phyloP scores from a whole-genome alignment of 495 filamentous ascomycete species.

The Bacidia rubella region DNA sequence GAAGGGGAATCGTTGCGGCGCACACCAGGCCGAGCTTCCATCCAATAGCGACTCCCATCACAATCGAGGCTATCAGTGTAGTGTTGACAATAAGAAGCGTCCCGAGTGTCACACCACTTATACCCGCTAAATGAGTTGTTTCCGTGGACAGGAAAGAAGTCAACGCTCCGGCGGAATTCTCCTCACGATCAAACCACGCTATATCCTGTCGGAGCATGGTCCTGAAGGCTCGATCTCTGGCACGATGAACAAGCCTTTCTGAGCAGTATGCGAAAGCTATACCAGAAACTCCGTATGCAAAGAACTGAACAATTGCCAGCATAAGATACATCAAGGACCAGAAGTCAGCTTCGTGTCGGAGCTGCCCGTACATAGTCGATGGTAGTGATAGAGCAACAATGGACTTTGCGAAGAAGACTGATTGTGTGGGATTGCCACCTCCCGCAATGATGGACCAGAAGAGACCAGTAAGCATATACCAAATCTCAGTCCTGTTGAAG shows the following conservation, averaged over 20 bases:
- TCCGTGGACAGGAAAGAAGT: slow-evolving; percentile 77
- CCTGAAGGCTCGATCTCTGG: slow-evolving; percentile 67
- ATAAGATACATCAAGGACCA: slow-evolving; percentile 93
- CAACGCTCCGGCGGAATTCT: slow-evolving; percentile 73
- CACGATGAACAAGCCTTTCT: slow-evolving; percentile 67
- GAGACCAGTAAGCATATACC: slow-evolving; percentile 62
- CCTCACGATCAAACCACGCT: slow-evolving; percentile 70
- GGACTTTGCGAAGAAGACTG: slow-evolving; percentile 82
- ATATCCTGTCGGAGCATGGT: slow-evolving; percentile 89
- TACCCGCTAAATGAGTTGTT: slow-evolving; percentile 69
- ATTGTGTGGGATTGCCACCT: slow-evolving; percentile 71
- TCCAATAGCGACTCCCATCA: slow-evolving; percentile 54
- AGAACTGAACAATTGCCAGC: slow-evolving; percentile 66
- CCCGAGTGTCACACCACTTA: slow-evolving; percentile 69
- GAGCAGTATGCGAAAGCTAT: slow-evolving; percentile 72
- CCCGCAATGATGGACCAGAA: slow-evolving; percentile 70
- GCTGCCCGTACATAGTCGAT: slow-evolving; percentile 27
- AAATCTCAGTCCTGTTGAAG: slow-evolving; percentile 68
- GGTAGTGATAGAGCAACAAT: slow-evolving; percentile 54
- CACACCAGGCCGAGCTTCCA: slow-evolving; percentile 90
- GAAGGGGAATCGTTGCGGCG: slow-evolving; percentile 60
- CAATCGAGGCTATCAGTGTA: slow-evolving; percentile 55
- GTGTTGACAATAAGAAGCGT: slow-evolving; percentile 64
- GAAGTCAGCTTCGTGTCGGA: slow-evolving; percentile 63
- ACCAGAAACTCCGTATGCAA: slow-evolving; percentile 56